Percentiles rank a stretch among this genome's conserved stretches.
Conservation (phyloP, 352 stramenopile genomes). For the Thalassiosira livingstoniorum region DNA sequence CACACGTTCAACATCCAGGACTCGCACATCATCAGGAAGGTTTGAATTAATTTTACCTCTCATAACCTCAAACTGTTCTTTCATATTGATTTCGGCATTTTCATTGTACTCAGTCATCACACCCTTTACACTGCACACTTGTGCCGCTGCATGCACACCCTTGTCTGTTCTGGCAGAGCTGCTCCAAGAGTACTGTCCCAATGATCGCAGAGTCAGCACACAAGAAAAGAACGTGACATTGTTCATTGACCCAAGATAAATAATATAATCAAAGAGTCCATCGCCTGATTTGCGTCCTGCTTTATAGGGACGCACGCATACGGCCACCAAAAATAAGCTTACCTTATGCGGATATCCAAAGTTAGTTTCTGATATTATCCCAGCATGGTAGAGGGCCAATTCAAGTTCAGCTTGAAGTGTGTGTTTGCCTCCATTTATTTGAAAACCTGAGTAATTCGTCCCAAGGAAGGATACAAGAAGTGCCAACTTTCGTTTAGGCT, state of each 20-base stretch:
- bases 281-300: too few relatives aligned
- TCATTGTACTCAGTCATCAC: conserved; percentile 62
- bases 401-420: conserved; percentile 83
- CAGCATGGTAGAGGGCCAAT: conserved; percentile 70
- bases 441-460: conserved; percentile 75
- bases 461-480: conserved; percentile 66
- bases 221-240: too few relatives aligned
- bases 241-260: too few relatives aligned
- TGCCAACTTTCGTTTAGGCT: conserved; percentile 62
- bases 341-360: conserved; percentile 83
- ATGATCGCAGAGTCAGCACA: too few relatives aligned
- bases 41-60: conserved; percentile 66
- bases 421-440: conserved; percentile 74
- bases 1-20: conserved; percentile 74
- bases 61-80: conserved; percentile 62
- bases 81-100: conserved; percentile 1
- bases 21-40: conserved; percentile 70
- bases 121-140: conserved; percentile 81
- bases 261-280: too few relatives aligned
- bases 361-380: conserved; percentile 66
- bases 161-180: conserved; percentile 84
- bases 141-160: conserved; percentile 82
- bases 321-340: too few relatives aligned
- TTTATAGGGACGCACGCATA: too few relatives aligned
- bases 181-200: conserved; percentile 81